Evolutionary conservation across 169 alveolate species (phyloP).

Genomic region (Prorocentrum cordatum): DNA sequence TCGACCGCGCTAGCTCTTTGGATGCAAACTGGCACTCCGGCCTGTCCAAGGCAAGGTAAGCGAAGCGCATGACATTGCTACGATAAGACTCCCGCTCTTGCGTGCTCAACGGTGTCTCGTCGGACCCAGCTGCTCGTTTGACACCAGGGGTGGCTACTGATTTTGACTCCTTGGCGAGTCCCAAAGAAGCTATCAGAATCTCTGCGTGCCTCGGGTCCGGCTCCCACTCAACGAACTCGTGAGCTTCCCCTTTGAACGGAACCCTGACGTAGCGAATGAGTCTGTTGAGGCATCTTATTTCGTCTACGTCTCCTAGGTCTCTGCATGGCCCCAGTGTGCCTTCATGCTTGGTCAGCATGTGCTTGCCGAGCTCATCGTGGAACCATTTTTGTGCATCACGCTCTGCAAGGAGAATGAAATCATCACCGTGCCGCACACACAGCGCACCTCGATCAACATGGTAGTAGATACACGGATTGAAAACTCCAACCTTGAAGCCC

Average conservation of each 20-base stretch:
- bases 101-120: neutral
- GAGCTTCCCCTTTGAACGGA: neutral
- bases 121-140: neutral
- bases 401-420: neutral
- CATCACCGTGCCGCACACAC: neutral
- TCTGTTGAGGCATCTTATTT: neutral
- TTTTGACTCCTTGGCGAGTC: neutral
- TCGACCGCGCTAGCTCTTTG: neutral
- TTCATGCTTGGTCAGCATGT: neutral
- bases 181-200: neutral
- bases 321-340: neutral
- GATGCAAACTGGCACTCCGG: neutral
- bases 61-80: neutral
- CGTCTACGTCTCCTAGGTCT: neutral
- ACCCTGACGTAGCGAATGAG: neutral
- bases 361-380: neutral
- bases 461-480: neutral
- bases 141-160: neutral
- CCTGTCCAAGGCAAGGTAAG: neutral
- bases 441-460: neutral
- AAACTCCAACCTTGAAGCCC: neutral
- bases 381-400: neutral
- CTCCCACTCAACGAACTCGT: neutral
- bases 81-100: neutral
- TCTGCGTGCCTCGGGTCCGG: neutral